Percentiles rank a stretch among this genome's conserved stretches.
Evolutionary conservation across 176 grass and related monocot genomes (phyloP).

Genomic region (Themeda triandra): DNA sequence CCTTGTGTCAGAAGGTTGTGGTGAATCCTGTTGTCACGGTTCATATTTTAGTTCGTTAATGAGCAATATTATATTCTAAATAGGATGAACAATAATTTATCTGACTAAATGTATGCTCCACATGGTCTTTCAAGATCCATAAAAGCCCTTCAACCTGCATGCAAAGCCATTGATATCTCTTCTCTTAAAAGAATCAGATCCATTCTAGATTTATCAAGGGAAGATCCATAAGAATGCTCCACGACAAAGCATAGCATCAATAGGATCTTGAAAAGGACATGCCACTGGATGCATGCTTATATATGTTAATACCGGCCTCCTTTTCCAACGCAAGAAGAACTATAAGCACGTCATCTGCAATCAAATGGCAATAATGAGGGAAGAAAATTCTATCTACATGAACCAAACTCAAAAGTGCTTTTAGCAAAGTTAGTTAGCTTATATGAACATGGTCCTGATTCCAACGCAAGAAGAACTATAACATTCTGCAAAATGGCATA

Average conservation of each 20-base stretch:
- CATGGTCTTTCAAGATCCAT: neutral
- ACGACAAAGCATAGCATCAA: slow-evolving; percentile 9
- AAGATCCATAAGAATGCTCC: slow-evolving; percentile 40
- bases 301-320: neutral
- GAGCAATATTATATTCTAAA: neutral
- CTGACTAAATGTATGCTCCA: neutral
- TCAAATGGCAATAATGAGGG: neutral
- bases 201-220: slow-evolving; percentile 2
- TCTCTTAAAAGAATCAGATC: slow-evolving; percentile 28
- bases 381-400: neutral
- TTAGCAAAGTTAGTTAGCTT: neutral
- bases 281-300: neutral
- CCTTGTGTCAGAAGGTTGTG: no score
- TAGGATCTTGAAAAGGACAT: neutral
- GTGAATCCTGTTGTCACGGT: no score
- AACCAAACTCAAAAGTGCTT: slow-evolving; percentile 7
- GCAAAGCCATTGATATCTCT: neutral
- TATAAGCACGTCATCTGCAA: neutral
- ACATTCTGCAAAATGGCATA: no score
- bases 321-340: neutral
- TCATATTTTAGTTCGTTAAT: neutral
- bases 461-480: no score
- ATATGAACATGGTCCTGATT: neutral
- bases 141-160: neutral
- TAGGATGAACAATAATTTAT: neutral